A percentile compares a stretch with the other conserved stretches of the same genome.
These are phyloP conservation scores for Alloascoidea hylecoeti DNA, from an alignment of 805 yeast genomes.

Conservation along the genomic window DNA sequence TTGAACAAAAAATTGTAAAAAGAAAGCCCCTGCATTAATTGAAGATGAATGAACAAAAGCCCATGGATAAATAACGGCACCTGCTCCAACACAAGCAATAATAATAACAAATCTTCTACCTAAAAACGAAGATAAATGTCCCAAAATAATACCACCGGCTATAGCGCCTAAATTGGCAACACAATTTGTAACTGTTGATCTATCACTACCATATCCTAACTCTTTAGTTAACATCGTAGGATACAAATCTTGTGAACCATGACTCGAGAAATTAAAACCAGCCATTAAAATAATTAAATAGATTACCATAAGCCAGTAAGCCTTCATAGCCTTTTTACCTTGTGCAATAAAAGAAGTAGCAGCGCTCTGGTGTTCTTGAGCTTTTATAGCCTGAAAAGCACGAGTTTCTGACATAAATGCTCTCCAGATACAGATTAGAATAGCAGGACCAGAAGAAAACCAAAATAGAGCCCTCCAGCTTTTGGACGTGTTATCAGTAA, in stretches of 20 bases:
- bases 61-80: constrained; percentile 51
- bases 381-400: constrained; percentile 24
- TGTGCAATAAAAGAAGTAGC: constrained; percentile 3
- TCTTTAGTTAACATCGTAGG: constrained; percentile 50
- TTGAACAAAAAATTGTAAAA: constrained; percentile 51
- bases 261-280: constrained; percentile 59
- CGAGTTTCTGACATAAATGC: constrained; percentile 45
- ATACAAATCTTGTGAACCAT: constrained; percentile 63
- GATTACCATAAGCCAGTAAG: constrained; percentile 46
- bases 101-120: constrained; percentile 51
- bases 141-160: constrained; percentile 46
- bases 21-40: constrained; percentile 46
- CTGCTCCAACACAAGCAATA: constrained; percentile 35
- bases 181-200: constrained; percentile 42
- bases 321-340: constrained; percentile 23
- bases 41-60: constrained; percentile 32
- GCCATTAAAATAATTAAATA: constrained; percentile 50
- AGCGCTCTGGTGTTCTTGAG: constrained; percentile 4
- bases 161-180: constrained; percentile 59
- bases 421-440: constrained; percentile 44
- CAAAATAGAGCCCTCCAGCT: constrained; percentile 64
- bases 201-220: constrained; percentile 27
- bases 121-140: constrained; percentile 37
- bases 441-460: constrained; percentile 61
- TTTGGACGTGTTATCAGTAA: constrained; percentile 29